Conservation (phyloP, 2,329 filamentous ascomycete genomes). For the Aspergillus pseudoviridinutans region DNA sequence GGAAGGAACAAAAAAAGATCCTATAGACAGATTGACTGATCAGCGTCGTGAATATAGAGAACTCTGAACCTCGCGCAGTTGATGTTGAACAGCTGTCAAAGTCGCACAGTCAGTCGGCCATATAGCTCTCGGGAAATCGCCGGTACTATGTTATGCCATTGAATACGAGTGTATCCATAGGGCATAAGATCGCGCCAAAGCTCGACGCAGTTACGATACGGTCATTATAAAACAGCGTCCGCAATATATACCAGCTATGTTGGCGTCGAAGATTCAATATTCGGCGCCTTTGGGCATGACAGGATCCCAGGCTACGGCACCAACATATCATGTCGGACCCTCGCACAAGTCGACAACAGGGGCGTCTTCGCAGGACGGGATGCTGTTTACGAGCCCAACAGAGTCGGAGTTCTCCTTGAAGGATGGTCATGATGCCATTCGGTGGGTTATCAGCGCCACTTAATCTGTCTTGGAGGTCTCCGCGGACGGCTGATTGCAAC, state of each 20-base stretch:
- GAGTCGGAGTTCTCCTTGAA: conserved; percentile 81
- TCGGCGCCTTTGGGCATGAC: conserved; percentile 28
- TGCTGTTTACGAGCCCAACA: conserved; percentile 71
- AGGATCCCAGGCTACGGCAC: conserved; percentile 32
- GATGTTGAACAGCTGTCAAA: background rate
- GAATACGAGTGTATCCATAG: background rate
- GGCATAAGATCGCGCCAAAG: background rate
- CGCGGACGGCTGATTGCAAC: conserved; percentile 15
- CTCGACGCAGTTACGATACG: background rate
- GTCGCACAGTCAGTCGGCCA: background rate
- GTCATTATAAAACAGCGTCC: background rate
- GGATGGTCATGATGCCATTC: conserved; percentile 70
- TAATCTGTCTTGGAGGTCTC: background rate
- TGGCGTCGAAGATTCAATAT: conserved; percentile 42
- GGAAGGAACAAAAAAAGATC: background rate
- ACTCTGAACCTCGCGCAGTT: background rate
- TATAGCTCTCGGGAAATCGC: background rate
- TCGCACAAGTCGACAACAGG: conserved; percentile 27
- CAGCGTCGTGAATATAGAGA: background rate
- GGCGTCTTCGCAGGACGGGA: conserved; percentile 30
- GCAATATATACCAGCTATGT: conserved; percentile 23
- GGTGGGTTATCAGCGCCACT: conserved; percentile 45
- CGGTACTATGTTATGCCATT: background rate
- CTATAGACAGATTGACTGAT: background rate
- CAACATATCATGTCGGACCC: conserved; percentile 27